phyloP scores from a whole-genome alignment of 306 rosid genomes.

The Dicorynia guianensis region DNA sequence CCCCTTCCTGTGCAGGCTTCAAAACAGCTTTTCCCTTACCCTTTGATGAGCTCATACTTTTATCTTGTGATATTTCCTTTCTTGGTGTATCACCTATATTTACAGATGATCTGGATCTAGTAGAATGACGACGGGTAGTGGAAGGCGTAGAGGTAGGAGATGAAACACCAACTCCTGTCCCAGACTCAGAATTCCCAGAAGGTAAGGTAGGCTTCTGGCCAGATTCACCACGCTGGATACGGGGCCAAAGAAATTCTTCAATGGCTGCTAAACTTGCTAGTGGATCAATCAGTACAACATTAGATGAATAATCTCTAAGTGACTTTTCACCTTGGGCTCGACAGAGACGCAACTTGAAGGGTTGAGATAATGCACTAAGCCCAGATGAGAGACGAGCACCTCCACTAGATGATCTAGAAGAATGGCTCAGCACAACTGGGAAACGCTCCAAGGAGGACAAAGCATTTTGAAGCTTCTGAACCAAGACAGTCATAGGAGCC shows the following conservation, averaged over 20 bases:
- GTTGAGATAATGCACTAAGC: slow-evolving; percentile 89
- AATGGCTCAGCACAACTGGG: slow-evolving; percentile 96
- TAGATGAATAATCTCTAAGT: slow-evolving; percentile 90
- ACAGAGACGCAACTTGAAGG: slow-evolving; percentile 92
- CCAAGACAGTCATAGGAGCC: slow-evolving; percentile 80
- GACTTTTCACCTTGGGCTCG: slow-evolving; percentile 94
- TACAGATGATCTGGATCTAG: slow-evolving; percentile 85
- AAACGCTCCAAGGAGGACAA: slow-evolving; percentile 96
- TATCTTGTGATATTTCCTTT: too few relatives aligned
- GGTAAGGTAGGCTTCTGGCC: slow-evolving; percentile 74
- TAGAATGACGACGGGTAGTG: slow-evolving; percentile 76
- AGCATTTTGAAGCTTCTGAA: slow-evolving; percentile 98
- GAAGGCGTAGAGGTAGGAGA: slow-evolving; percentile 77
- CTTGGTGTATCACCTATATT: slow-evolving; percentile 70
- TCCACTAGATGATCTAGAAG: slow-evolving; percentile 90
- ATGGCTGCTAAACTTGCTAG: slow-evolving; percentile 95
- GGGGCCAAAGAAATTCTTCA: slow-evolving; percentile 98
- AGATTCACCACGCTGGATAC: slow-evolving; percentile 88
- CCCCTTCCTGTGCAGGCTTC: slow-evolving; percentile 85
- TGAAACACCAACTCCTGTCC: slow-evolving; percentile 77
- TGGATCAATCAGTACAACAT: slow-evolving; percentile 93
- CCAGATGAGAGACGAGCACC: slow-evolving; percentile 98
- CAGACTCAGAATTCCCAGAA: slow-evolving; percentile 84
- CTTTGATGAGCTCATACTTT: slow-evolving; percentile 51
- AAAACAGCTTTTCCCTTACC: slow-evolving; percentile 97